Conservation (phyloP, 495 filamentous ascomycete species). For the Delitschia confertaspora region DNA sequence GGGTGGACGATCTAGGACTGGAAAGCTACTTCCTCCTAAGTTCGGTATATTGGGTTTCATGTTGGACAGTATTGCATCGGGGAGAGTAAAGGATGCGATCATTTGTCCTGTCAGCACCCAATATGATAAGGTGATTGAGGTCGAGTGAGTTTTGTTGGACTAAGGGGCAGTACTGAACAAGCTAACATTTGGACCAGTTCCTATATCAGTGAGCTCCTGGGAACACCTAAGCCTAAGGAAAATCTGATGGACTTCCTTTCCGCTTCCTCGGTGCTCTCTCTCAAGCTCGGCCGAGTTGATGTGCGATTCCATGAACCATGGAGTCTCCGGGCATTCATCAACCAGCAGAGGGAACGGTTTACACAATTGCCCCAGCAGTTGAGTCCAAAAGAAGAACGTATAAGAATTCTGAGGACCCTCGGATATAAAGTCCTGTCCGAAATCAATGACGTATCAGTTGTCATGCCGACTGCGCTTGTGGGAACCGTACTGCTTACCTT, state of each 20-base stretch:
- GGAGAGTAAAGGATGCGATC: slow-evolving; percentile 81
- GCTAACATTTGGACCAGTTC: slow-evolving; percentile 40
- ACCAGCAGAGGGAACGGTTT: slow-evolving; percentile 55
- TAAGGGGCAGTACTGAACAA: slow-evolving; percentile 10
- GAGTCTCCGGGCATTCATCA: slow-evolving; percentile 73
- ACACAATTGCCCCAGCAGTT: slow-evolving; percentile 22
- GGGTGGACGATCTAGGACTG: slow-evolving; percentile 82
- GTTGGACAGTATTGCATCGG: slow-evolving; percentile 77
- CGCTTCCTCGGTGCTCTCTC: slow-evolving; percentile 77
- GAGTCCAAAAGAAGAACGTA: slow-evolving; percentile 39
- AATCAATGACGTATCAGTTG: slow-evolving; percentile 91
- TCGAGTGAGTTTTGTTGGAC: slow-evolving; percentile 46
- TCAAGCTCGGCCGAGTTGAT: slow-evolving; percentile 85
- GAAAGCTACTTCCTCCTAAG: slow-evolving; percentile 86
- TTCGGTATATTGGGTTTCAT: slow-evolving; percentile 95
- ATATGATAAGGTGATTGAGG: slow-evolving; percentile 98
- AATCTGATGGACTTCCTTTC: slow-evolving; percentile 81
- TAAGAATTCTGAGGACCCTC: slow-evolving; percentile 65
- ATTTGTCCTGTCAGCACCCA: slow-evolving; percentile 93
- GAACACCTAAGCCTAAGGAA: slow-evolving; percentile 89
- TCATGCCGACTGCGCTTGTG: slow-evolving; percentile 94
- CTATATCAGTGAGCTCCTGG: slow-evolving; percentile 88
- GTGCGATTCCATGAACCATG: slow-evolving; percentile 94
- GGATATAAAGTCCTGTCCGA: slow-evolving; percentile 87
- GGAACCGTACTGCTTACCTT: slow-evolving; percentile 89